Conservation (phyloP, 139 green algal species). For the Eudorina sp. region DNA sequence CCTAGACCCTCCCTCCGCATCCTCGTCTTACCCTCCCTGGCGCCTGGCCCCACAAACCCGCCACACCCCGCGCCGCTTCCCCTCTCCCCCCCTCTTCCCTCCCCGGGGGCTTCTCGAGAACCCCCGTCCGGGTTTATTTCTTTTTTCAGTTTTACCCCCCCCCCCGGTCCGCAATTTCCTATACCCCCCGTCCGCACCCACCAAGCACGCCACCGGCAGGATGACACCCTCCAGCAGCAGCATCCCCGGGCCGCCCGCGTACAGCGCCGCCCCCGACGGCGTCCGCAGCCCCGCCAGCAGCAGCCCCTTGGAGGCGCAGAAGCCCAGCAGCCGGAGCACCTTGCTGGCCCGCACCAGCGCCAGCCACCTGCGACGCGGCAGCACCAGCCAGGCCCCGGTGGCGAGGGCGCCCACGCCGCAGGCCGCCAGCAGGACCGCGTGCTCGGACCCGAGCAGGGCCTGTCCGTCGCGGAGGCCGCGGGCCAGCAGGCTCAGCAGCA, state of each 20-base stretch:
- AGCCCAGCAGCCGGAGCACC: background rate
- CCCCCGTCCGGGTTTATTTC: no score
- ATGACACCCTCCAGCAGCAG: slow-evolving; percentile 34
- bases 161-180: no score
- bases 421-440: background rate
- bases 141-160: no score
- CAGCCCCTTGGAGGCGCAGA: slow-evolving; percentile 9
- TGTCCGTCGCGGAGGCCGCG: background rate
- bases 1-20: no score
- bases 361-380: background rate
- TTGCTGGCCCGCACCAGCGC: background rate
- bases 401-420: background rate
- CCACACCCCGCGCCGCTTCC: no score
- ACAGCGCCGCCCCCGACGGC: background rate
- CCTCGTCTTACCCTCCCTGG: no score
- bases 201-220: slow-evolving; percentile 10
- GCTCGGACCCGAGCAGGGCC: background rate
- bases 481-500: slow-evolving; percentile 4
- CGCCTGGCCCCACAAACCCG: no score
- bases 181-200: no score
- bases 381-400: slow-evolving; percentile 14
- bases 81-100: no score
- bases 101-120: no score
- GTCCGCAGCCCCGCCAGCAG: background rate
- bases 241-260: background rate